These are phyloP conservation scores for Podila minutissima DNA, from an alignment of 192 early-diverging fungal genomes.

Conservation along the genomic window DNA sequence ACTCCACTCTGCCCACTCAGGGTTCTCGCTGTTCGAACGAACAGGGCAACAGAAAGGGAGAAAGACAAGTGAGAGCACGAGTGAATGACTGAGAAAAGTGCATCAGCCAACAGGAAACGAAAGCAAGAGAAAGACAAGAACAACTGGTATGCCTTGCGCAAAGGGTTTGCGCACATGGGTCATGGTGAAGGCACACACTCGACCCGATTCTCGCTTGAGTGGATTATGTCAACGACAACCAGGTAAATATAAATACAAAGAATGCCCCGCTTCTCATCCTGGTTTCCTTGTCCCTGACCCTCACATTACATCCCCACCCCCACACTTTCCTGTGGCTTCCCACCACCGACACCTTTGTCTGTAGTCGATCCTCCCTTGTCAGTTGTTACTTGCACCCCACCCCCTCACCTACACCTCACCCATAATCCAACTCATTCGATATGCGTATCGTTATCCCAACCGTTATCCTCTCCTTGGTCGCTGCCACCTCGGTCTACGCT, in stretches of 20 bases:
- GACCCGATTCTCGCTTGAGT: background rate
- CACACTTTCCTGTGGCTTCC: background rate
- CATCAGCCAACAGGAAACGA: too few species aligned
- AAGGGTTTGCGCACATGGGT: too few species aligned
- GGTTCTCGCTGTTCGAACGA: too few species aligned
- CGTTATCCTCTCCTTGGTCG: conserved; percentile 33
- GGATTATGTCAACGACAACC: too few species aligned
- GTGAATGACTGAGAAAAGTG: too few species aligned
- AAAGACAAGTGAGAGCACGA: too few species aligned
- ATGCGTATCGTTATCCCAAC: conserved; percentile 37
- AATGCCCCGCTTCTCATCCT: background rate
- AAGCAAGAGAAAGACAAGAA: too few species aligned
- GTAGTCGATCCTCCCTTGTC: background rate
- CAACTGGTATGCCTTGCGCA: too few species aligned
- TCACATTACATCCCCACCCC: conserved; percentile 2
- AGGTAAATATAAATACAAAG: conserved; percentile 12
- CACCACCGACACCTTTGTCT: background rate
- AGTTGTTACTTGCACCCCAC: background rate
- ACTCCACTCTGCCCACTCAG: too few species aligned
- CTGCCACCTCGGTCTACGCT: conserved; percentile 32
- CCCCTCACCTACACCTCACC: background rate
- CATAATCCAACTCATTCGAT: background rate
- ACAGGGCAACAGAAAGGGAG: too few species aligned
- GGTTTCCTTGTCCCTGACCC: conserved; percentile 39
- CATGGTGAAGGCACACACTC: too few species aligned